A percentile compares a stretch with the other conserved stretches of the same genome.
phyloP scores from a whole-genome alignment of 305 asterid genomes.

The Caryopteris hybrid region DNA sequence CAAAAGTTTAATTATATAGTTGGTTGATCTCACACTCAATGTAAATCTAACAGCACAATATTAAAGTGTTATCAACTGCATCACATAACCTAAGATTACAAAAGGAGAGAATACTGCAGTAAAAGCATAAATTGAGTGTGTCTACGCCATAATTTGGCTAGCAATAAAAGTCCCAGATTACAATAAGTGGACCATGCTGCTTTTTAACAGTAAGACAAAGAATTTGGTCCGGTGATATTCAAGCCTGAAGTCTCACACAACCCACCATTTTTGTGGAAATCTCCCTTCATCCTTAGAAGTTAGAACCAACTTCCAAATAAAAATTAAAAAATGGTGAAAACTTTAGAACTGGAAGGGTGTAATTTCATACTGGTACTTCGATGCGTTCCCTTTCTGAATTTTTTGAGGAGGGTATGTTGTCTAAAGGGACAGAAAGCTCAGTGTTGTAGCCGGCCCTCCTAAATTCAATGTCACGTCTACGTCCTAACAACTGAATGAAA shows the following conservation, averaged over 20 bases:
- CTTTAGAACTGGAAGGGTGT: constrained; percentile 14
- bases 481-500: constrained; percentile 74
- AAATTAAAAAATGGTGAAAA: constrained; percentile 2
- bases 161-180: constrained; percentile 3
- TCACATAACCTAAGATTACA: background rate
- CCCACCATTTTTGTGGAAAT: constrained; percentile 4
- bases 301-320: background rate
- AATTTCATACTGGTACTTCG: constrained; percentile 76
- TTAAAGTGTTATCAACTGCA: constrained; percentile 8
- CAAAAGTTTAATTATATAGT: background rate
- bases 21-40: constrained; percentile 19
- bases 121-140: background rate
- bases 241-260: constrained; percentile 4
- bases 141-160: background rate
- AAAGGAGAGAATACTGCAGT: background rate
- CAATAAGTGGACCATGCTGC: background rate
- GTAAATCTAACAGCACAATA: constrained; percentile 2
- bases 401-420: constrained; percentile 84
- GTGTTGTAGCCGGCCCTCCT: constrained; percentile 91
- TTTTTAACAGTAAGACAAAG: background rate
- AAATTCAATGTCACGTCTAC: constrained; percentile 80
- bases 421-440: constrained; percentile 80
- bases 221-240: constrained; percentile 9
- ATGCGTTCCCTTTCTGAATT: constrained; percentile 81
- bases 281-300: constrained; percentile 4